A percentile compares a stretch with the other conserved stretches of the same genome.
Conservation (phyloP, 768 basidiomycete genomes). For the Rhizopogon vinicolor region DNA sequence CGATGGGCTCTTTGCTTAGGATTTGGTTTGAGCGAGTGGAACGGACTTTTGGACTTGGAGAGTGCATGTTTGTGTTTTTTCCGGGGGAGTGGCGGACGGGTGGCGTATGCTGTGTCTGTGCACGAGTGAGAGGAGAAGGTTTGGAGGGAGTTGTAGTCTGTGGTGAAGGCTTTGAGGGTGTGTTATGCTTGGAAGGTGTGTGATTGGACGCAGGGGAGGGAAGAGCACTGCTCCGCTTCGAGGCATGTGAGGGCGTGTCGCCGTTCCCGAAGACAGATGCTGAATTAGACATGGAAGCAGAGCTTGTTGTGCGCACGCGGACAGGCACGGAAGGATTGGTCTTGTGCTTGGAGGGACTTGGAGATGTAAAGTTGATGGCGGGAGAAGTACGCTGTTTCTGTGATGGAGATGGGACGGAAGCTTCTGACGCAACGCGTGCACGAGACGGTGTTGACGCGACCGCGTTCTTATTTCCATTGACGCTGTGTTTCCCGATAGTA, state of each 20-base stretch:
- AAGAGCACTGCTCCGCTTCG: constrained; percentile 23
- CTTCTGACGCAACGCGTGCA: constrained; percentile 42
- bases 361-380: constrained; percentile 35
- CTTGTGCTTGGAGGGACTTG: constrained; percentile 32
- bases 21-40: neutral
- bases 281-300: neutral
- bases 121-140: constrained; percentile 8
- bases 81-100: constrained; percentile 14
- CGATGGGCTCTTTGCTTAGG: constrained; percentile 4
- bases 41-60: neutral
- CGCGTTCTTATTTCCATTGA: neutral
- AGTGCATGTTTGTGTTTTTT: neutral
- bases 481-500: neutral
- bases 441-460: constrained; percentile 33
- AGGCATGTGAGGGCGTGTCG: neutral
- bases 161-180: constrained; percentile 20
- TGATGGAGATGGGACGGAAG: constrained; percentile 21
- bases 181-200: constrained; percentile 17
- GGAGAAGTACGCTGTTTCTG: constrained; percentile 21
- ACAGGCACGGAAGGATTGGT: neutral
- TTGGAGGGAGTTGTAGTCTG: constrained; percentile 16
- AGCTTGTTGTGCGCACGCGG: neutral
- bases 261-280: neutral
- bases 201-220: constrained; percentile 35
- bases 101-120: constrained; percentile 14